These are phyloP conservation scores for Grigorovia transvaalensis DNA, from an alignment of 805 yeast genomes.

Conservation along the genomic window DNA sequence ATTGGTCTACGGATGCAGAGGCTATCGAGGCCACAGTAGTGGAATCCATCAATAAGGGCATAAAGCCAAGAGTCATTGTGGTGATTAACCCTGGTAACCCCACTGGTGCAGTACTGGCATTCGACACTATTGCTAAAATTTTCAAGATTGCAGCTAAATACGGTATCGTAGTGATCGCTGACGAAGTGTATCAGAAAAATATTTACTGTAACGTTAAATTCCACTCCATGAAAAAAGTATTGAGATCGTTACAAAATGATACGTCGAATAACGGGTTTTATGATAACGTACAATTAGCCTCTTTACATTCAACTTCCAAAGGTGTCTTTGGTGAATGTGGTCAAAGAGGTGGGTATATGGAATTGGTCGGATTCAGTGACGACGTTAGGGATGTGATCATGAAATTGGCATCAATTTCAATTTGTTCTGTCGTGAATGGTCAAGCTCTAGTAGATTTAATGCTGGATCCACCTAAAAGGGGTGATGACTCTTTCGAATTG, in stretches of 20 bases:
- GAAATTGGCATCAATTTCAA: conserved; percentile 81
- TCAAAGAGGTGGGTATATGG: conserved; percentile 99
- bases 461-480: conserved; percentile 82
- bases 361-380: conserved; percentile 64
- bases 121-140: conserved; percentile 57
- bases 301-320: conserved; percentile 93
- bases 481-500: conserved; percentile 61
- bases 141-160: conserved; percentile 72
- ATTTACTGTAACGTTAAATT: conserved; percentile 69
- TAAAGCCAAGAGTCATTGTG: conserved; percentile 67
- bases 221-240: conserved; percentile 70
- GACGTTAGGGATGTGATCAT: conserved; percentile 60
- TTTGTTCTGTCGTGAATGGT: conserved; percentile 92
- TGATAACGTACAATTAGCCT: conserved; percentile 73
- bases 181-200: conserved; percentile 95
- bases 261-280: conserved; percentile 38
- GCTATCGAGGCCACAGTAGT: conserved; percentile 47
- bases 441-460: conserved; percentile 86
- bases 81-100: conserved; percentile 98
- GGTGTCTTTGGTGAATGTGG: conserved; percentile 99
- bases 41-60: conserved; percentile 40
- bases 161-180: conserved; percentile 82
- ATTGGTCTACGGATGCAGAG: conserved; percentile 74
- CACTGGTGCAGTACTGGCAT: conserved; percentile 74
- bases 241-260: conserved; percentile 49